These are phyloP conservation scores for Apiospora saccharicola DNA, from an alignment of 2,329 filamentous ascomycete genomes.

Conservation along the genomic window DNA sequence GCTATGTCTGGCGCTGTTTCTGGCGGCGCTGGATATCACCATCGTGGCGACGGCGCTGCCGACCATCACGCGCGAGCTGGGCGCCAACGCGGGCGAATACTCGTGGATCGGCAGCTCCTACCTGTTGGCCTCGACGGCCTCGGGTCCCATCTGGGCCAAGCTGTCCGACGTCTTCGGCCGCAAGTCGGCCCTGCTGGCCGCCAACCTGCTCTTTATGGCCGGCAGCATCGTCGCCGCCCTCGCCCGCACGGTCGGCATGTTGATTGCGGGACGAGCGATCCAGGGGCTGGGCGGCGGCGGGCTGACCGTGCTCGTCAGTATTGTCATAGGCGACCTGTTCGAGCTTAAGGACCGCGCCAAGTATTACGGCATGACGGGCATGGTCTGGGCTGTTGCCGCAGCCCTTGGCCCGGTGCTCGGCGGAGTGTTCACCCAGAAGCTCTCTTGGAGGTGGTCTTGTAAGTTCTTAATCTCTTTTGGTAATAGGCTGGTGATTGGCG, in stretches of 20 bases:
- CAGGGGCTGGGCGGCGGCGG: constrained; percentile 49
- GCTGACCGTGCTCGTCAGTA: constrained; percentile 45
- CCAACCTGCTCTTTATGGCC: constrained; percentile 46
- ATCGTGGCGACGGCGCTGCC: constrained; percentile 58
- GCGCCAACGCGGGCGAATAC: constrained; percentile 63
- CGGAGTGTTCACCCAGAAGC: constrained; percentile 60
- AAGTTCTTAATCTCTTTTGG: constrained; percentile 31
- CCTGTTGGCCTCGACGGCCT: constrained; percentile 65
- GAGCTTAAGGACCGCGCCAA: constrained; percentile 43
- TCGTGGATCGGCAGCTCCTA: constrained; percentile 73
- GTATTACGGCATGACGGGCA: constrained; percentile 64
- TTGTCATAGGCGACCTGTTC: constrained; percentile 48
- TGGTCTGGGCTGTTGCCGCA: constrained; percentile 62
- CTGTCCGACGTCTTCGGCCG: constrained; percentile 51
- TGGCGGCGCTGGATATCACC: constrained; percentile 37
- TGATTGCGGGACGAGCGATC: constrained; percentile 45
- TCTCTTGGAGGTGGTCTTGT: constrained; percentile 58
- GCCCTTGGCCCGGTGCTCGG: constrained; percentile 64
- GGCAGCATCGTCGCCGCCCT: constrained; percentile 46
- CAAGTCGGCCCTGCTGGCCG: constrained; percentile 47
- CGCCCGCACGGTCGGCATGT: constrained; percentile 41
- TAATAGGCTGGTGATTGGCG: constrained; percentile 43
- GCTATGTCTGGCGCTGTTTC: constrained; percentile 26
- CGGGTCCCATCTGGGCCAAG: constrained; percentile 65
- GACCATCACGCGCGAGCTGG: constrained; percentile 55